These are phyloP conservation scores for Kuraishia ogatae DNA, from an alignment of 805 yeast species.

Conservation along the genomic window DNA sequence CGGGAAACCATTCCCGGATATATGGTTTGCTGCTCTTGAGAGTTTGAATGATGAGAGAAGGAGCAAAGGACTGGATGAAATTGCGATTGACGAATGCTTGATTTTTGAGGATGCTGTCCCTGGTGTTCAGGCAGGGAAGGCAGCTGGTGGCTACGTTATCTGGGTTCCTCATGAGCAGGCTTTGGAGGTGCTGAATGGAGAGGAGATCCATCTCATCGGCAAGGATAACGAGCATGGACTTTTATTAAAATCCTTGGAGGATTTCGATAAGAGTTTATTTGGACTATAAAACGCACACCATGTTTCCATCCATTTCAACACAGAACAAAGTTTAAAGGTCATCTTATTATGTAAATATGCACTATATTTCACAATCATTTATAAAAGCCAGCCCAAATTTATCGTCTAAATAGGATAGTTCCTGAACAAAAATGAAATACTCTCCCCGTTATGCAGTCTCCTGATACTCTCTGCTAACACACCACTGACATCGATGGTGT, in stretches of 20 bases:
- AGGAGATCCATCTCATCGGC: constrained; percentile 37
- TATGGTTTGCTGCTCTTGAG: constrained; percentile 76
- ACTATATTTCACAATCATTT: not conserved
- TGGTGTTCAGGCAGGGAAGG: constrained; percentile 78
- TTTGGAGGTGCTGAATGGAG: constrained; percentile 39
- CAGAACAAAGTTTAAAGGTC: too few species aligned
- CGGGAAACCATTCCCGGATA: constrained; percentile 93
- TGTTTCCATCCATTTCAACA: too few species aligned
- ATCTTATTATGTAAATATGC: not conserved
- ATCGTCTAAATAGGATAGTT: constrained; percentile 39
- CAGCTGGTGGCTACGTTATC: constrained; percentile 78
- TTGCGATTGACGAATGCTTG: constrained; percentile 69
- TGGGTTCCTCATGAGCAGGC: constrained; percentile 93
- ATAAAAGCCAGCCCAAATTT: not conserved
- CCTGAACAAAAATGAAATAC: constrained; percentile 70
- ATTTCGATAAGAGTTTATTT: constrained; percentile 42
- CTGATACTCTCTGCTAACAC: constrained; percentile 77
- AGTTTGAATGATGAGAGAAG: constrained; percentile 51
- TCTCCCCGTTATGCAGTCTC: constrained; percentile 82
- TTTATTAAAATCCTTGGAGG: constrained; percentile 38
- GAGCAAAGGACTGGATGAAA: constrained; percentile 30
- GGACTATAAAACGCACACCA: constrained; percentile 19
- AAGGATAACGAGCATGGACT: constrained; percentile 39
- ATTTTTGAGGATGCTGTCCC: constrained; percentile 95
- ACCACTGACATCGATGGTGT: constrained; percentile 61